A percentile compares a stretch with the other conserved stretches of the same genome.
Conservation (phyloP, 2,329 filamentous ascomycete genomes). For the Daldinia eschscholtzii region DNA sequence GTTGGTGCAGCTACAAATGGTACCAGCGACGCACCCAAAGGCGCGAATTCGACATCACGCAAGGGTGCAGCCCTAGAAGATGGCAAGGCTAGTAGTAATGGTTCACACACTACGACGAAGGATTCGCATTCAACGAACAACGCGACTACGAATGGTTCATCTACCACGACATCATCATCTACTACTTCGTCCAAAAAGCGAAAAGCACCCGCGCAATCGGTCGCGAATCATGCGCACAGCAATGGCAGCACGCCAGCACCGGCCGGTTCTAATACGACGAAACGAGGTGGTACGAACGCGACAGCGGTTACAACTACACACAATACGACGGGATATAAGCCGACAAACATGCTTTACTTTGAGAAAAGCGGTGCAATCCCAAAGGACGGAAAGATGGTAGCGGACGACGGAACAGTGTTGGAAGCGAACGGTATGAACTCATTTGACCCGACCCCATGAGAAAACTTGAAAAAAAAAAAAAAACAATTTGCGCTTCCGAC, state of each 20-base stretch:
- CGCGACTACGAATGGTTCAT: conserved; percentile 41
- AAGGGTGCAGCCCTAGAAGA: conserved; percentile 55
- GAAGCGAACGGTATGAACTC: conserved; percentile 81
- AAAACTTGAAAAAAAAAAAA: conserved; percentile 9
- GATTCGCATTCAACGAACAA: conserved; percentile 48
- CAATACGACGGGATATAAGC: conserved; percentile 59
- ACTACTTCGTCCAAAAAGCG: conserved; percentile 78
- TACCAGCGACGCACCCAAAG: conserved; percentile 50
- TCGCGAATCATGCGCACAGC: conserved; percentile 49
- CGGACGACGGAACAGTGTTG: conserved; percentile 90
- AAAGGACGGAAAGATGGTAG: conserved; percentile 81
- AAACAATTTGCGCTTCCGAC: conserved; percentile 20
- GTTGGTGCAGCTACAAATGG: conserved; percentile 55
- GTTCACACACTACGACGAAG: conserved; percentile 47
- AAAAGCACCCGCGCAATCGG: conserved; percentile 73
- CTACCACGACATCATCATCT: conserved; percentile 37
- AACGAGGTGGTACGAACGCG: conserved; percentile 45
- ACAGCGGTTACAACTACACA: conserved; percentile 30
- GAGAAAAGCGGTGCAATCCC: conserved; percentile 76
- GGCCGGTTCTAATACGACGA: conserved; percentile 47
- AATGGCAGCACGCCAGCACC: conserved; percentile 48
- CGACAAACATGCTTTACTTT: conserved; percentile 92
- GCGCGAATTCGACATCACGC: conserved; percentile 54
- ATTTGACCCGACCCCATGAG: conserved; percentile 1
- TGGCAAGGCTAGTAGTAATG: conserved; percentile 47